Evolutionary conservation across 2,329 filamentous ascomycete genomes (phyloP).

Genomic region (Chrysoporthe austroafricana): DNA sequence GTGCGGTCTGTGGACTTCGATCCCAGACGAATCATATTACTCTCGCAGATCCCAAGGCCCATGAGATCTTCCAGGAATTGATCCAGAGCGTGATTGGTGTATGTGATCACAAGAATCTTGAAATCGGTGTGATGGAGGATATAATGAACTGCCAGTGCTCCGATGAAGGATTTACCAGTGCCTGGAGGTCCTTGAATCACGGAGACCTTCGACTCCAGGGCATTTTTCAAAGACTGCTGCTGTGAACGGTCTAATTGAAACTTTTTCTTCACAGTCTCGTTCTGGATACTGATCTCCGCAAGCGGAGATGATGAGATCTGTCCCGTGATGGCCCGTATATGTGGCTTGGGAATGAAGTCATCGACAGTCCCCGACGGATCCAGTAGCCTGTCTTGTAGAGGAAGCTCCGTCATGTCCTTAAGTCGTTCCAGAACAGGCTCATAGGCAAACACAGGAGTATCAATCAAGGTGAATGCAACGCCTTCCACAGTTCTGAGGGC

Average conservation of each 20-base stretch:
- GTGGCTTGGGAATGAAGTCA: slow-evolving; percentile 1
- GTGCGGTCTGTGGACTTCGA: slow-evolving; percentile 59
- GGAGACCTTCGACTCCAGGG: slow-evolving; percentile 57
- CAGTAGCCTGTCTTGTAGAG: slow-evolving; percentile 59
- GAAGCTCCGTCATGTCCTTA: slow-evolving; percentile 57
- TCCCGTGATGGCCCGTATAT: neutral
- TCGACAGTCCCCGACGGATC: slow-evolving; percentile 30
- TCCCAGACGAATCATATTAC: slow-evolving; percentile 64
- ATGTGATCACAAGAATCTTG: slow-evolving; percentile 66
- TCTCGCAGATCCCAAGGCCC: slow-evolving; percentile 56
- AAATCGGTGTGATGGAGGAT: slow-evolving; percentile 54
- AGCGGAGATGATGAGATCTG: slow-evolving; percentile 4
- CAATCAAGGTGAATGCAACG: slow-evolving; percentile 59
- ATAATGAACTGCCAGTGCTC: slow-evolving; percentile 62
- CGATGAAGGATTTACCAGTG: slow-evolving; percentile 77
- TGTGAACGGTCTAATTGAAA: slow-evolving; percentile 51
- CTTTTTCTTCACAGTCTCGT: neutral
- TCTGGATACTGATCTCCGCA: neutral
- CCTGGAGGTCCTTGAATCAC: slow-evolving; percentile 76
- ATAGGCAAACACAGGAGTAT: slow-evolving; percentile 70
- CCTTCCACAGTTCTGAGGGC: slow-evolving; percentile 41
- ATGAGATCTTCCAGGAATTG: slow-evolving; percentile 69
- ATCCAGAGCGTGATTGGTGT: slow-evolving; percentile 70
- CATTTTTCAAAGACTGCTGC: slow-evolving; percentile 56
- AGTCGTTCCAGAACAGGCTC: slow-evolving; percentile 67